Percentiles rank a stretch among this genome's conserved stretches.
These are phyloP conservation scores for Exophiala viscosa DNA, from an alignment of 2,329 filamentous ascomycete genomes.

Conservation along the genomic window DNA sequence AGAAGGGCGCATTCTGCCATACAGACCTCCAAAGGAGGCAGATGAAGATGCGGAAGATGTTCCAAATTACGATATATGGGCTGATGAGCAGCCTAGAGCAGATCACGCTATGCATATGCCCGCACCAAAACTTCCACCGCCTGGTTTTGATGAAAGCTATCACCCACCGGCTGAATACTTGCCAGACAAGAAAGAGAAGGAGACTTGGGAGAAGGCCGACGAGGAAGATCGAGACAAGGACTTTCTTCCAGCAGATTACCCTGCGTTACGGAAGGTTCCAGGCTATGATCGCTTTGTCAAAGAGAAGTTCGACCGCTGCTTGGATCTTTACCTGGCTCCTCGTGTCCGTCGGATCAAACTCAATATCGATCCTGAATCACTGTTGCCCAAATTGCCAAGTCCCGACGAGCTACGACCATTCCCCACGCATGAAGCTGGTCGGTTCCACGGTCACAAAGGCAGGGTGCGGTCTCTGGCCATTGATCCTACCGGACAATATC, in stretches of 20 bases:
- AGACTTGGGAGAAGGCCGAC: constrained; percentile 79
- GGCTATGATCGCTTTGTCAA: constrained; percentile 88
- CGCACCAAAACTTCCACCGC: constrained; percentile 87
- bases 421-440: constrained; percentile 80
- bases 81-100: constrained; percentile 76
- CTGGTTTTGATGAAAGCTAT: constrained; percentile 92
- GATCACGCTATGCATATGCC: constrained; percentile 92
- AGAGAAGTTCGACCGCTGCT: constrained; percentile 90
- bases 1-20: constrained; percentile 89
- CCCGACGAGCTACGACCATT: constrained; percentile 94
- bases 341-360: constrained; percentile 87
- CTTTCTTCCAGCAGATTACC: constrained; percentile 77
- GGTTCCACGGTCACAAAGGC: constrained; percentile 84
- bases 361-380: constrained; percentile 90
- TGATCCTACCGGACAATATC: constrained; percentile 77
- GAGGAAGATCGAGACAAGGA: constrained; percentile 88
- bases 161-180: constrained; percentile 94
- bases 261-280: constrained; percentile 83
- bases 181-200: constrained; percentile 77
- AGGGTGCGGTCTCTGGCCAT: constrained; percentile 80
- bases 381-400: constrained; percentile 87
- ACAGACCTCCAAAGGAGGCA: constrained; percentile 70
- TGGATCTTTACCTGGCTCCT: constrained; percentile 93
- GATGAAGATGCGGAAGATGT: constrained; percentile 70
- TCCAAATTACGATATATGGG: constrained; percentile 86